Percentiles rank a stretch among this genome's conserved stretches.
Evolutionary conservation across 257 asterid species (phyloP).

Genomic region (Solanum pennellii): DNA sequence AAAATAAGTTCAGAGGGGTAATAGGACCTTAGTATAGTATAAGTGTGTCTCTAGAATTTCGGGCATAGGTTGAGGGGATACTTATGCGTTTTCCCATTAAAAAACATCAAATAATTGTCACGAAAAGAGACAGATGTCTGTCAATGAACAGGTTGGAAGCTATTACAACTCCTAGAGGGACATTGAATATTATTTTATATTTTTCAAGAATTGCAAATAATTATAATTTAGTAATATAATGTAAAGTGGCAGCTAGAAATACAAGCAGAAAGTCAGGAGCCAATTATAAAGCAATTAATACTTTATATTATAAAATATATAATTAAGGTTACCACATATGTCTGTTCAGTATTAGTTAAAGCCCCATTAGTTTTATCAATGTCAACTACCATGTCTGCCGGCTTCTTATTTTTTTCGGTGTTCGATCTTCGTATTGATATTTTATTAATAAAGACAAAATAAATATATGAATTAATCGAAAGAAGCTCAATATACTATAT

Average conservation of each 20-base stretch:
- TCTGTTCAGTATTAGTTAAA: not conserved
- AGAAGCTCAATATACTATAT: rapidly evolving
- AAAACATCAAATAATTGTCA: not conserved
- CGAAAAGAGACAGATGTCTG: not conserved
- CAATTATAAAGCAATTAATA: not conserved
- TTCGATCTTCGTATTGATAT: too few relatives aligned
- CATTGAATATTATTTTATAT: not conserved
- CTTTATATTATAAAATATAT: not conserved
- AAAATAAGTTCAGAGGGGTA: too few relatives aligned
- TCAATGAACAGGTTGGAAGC: not conserved
- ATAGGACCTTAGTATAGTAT: too few relatives aligned
- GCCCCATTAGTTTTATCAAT: not conserved
- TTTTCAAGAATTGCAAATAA: not conserved
- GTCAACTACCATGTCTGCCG: not conserved
- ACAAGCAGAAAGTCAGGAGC: not conserved
- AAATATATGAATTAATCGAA: too few relatives aligned
- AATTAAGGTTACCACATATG: not conserved
- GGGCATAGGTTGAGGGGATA: too few relatives aligned
- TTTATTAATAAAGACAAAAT: too few relatives aligned
- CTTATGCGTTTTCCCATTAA: too few relatives aligned
- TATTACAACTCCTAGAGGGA: not conserved
- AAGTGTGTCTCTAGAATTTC: too few relatives aligned
- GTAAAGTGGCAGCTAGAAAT: not conserved
- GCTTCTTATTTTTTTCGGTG: not conserved
- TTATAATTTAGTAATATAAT: not conserved